Base-by-base conservation (phyloP, 176 grass and related monocot genomes). In the Tillandsia fasciculata region DNA sequence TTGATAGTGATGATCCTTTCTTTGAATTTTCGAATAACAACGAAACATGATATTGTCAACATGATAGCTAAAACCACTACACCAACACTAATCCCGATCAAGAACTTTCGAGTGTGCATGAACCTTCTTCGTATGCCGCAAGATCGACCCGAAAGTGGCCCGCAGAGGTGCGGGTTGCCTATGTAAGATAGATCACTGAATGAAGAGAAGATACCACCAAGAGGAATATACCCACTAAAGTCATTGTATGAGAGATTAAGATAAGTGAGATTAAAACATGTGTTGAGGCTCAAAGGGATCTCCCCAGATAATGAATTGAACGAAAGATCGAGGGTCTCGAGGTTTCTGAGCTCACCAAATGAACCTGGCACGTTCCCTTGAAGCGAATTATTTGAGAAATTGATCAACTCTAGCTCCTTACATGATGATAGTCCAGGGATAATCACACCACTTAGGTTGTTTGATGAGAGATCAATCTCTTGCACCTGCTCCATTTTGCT, bases 231-330 rank as follows among this genome's bases (percentile, higher is more conserved):
- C 33, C 93, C 93, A 50, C 63, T 64, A 64, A 97, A 82, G 66
- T 92, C 50, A 53, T 97, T 97, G 84, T 81, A 85, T 0, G 93
- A 97, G 53, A 97, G 74, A 78, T 97, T 87, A 70, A 97, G 72
- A 3, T 81, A 29, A 3, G n/a, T 79, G 26, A 97, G 66, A 9
- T 9, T 75, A 15, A 0, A 11, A 56, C 86, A 97, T 18, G 77
- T 77, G 20, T 81, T 70, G 70, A 92, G 86, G 79, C 23, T 83
- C 7, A 5, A 0, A 1, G 84, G 93, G 66, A 92, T 97, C 53
- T 92, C 84, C 0, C 89, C 86, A 11, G 48, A 80, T 49, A 97
- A 71, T 12, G 67, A 10, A 75, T 97, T 97, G 86, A 63, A 26
- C 3, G 93, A 97, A 28, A 97, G 66, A 64, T 92, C 82, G 11